These are phyloP conservation scores for Paramecium biaurelia DNA, from an alignment of 73 alveolate genomes.

Conservation along the genomic window DNA sequence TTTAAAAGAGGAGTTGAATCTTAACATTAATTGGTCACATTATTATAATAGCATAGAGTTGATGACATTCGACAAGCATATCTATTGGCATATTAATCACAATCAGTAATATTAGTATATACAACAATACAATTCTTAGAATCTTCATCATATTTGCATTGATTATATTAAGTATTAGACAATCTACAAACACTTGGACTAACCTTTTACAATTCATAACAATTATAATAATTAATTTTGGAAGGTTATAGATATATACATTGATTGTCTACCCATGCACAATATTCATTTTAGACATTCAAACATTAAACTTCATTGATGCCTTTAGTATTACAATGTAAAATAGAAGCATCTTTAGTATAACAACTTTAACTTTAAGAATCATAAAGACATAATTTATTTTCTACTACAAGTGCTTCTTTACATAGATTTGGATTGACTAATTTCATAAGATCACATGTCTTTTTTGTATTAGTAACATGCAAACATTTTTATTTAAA, in stretches of 20 bases:
- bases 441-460: not conserved
- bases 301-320: not conserved
- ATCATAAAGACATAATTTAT: not conserved
- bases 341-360: not conserved
- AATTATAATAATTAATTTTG: not conserved
- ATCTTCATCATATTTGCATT: not conserved
- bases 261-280: not conserved
- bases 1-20: not conserved
- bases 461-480: not conserved
- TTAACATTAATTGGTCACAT: not conserved
- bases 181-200: not conserved
- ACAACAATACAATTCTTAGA: not conserved
- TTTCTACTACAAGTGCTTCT: not conserved
- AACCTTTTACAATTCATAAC: not conserved
- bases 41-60: not conserved
- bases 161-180: not conserved
- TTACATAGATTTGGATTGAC: slow-evolving; percentile 5
- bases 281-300: not conserved
- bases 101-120: not conserved
- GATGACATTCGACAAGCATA: not conserved
- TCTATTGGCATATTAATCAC: not conserved
- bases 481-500: not conserved
- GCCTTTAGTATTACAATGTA: not conserved
- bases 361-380: not conserved
- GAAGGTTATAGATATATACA: not conserved